Evolutionary conservation across 768 basidiomycete species (phyloP).

Genomic region (Termitomyces sp.): DNA sequence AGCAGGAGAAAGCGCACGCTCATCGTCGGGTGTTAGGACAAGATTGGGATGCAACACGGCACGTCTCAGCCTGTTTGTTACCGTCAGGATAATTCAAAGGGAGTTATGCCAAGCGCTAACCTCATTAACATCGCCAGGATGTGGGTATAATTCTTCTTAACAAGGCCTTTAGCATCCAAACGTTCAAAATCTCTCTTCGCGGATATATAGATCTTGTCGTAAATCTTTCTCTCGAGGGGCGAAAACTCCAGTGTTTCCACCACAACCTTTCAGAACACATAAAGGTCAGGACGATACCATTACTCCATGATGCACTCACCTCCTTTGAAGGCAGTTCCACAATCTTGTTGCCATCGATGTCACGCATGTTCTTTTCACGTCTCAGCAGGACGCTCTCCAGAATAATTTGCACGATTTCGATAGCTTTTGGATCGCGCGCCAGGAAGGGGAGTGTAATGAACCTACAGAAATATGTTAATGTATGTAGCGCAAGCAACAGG

Average conservation of each 20-base stretch:
- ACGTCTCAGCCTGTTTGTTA: conserved; percentile 48
- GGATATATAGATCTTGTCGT: conserved; percentile 79
- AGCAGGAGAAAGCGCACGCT: conserved; percentile 33
- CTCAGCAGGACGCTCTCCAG: conserved; percentile 84
- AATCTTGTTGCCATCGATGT: conserved; percentile 81
- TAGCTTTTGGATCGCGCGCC: conserved; percentile 86
- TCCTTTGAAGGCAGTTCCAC: conserved; percentile 88
- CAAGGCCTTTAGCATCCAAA: conserved; percentile 73
- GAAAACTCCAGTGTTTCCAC: conserved; percentile 82
- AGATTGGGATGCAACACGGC: conserved; percentile 91
- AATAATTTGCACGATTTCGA: conserved; percentile 94
- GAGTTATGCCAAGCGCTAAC: conserved; percentile 41
- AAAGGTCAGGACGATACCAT: not conserved
- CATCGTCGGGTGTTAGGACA: conserved; percentile 57
- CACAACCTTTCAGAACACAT: conserved; percentile 42
- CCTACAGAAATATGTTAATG: conserved; percentile 33
- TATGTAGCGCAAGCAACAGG: not conserved
- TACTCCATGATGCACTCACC: conserved; percentile 32
- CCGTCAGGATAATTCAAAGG: not conserved
- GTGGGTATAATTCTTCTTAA: conserved; percentile 80
- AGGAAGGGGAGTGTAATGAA: conserved; percentile 93
- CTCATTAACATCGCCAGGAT: conserved; percentile 95
- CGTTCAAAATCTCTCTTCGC: conserved; percentile 81
- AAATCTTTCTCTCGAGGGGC: conserved; percentile 78
- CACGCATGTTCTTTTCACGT: conserved; percentile 92